Conservation (phyloP, 2,329 filamentous ascomycete species). For the Talaromyces sp. region DNA sequence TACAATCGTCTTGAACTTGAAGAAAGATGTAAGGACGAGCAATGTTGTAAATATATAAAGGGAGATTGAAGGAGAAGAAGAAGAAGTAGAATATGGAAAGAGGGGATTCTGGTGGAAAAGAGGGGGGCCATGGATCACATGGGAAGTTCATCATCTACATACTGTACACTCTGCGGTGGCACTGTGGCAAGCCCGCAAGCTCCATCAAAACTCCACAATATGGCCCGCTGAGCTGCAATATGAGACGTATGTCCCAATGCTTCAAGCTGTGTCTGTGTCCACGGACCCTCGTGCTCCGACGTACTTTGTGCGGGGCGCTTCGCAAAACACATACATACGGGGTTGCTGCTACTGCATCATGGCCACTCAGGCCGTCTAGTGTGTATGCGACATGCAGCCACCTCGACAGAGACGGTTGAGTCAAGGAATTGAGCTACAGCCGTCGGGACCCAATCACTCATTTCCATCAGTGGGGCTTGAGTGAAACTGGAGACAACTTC, state of each 20-base stretch:
- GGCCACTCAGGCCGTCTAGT: background rate
- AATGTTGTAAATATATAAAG: background rate
- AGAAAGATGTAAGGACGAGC: background rate
- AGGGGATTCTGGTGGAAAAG: slow-evolving; percentile 2
- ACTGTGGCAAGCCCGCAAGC: slow-evolving; percentile 5
- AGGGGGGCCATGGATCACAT: slow-evolving; percentile 20
- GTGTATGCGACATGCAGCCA: background rate
- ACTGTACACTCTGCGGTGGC: background rate
- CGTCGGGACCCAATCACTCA: background rate
- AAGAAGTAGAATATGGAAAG: slow-evolving; percentile 11
- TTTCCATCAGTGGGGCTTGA: background rate
- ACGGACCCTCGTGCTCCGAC: background rate
- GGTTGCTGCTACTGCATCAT: background rate
- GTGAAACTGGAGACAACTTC: background rate
- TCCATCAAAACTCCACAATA: background rate
- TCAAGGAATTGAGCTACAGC: background rate
- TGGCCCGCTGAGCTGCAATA: background rate
- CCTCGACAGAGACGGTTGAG: background rate
- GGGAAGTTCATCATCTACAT: slow-evolving; percentile 9
- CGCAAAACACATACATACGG: background rate
- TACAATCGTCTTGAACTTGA: background rate
- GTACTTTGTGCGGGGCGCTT: background rate
- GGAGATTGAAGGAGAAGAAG: slow-evolving; percentile 4
- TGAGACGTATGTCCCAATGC: background rate
- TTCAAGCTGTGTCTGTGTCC: background rate